These are phyloP conservation scores for Ogataea trehaloabstinens DNA, from an alignment of 805 yeast genomes.

Conservation along the genomic window DNA sequence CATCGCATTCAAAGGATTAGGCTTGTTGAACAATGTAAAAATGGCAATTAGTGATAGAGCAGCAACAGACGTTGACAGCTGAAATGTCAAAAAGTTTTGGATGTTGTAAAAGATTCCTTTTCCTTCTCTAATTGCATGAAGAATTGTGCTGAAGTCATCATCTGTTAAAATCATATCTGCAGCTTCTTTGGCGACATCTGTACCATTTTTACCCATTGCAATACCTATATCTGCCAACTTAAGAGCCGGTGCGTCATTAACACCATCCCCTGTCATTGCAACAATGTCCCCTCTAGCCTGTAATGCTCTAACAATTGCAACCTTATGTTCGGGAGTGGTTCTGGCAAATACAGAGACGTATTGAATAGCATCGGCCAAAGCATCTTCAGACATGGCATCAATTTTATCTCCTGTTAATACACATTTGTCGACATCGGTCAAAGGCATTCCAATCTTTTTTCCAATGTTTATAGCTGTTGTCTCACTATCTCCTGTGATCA, in stretches of 20 bases:
- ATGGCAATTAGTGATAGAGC: conserved; percentile 88
- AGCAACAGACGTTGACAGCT: conserved; percentile 92
- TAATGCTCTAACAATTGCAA: conserved; percentile 83
- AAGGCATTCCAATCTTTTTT: conserved; percentile 84
- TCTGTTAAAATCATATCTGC: conserved; percentile 97
- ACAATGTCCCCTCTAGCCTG: conserved; percentile 92
- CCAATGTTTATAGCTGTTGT: conserved; percentile 86
- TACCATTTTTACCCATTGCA: conserved; percentile 90
- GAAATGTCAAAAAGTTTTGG: conserved; percentile 92
- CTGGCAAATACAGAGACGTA: conserved; percentile 90
- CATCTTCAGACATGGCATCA: conserved; percentile 69
- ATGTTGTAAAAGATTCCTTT: conserved; percentile 95
- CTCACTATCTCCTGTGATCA: conserved; percentile 96
- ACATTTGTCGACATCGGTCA: conserved; percentile 57
- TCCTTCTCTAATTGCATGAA: conserved; percentile 94
- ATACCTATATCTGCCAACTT: conserved; percentile 95
- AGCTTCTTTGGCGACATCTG: conserved; percentile 98
- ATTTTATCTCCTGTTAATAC: conserved; percentile 84
- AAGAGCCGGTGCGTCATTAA: conserved; percentile 97
- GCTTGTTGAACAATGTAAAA: conserved; percentile 81
- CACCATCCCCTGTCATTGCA: conserved; percentile 99
- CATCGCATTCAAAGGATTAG: conserved; percentile 96
- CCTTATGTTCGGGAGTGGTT: conserved; percentile 93
- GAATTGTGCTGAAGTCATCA: conserved; percentile 92
- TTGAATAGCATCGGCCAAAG: conserved; percentile 71